Evolutionary conservation across 257 asterid species (phyloP).

Genomic region (Fraxinus cuspidata): DNA sequence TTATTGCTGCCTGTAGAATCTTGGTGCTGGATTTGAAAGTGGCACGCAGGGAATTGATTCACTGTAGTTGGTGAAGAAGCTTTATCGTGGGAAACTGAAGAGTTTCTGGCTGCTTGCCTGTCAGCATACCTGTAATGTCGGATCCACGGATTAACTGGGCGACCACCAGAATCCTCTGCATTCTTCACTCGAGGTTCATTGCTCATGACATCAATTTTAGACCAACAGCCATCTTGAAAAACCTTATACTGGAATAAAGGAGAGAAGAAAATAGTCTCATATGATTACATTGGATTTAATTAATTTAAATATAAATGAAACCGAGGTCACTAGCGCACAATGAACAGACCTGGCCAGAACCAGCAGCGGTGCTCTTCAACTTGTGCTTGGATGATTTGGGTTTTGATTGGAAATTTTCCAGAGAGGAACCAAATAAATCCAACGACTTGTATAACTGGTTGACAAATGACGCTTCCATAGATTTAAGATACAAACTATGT

Average conservation of each 20-base stretch:
- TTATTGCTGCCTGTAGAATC: slow-evolving; percentile 37
- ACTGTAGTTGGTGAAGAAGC: slow-evolving; percentile 17
- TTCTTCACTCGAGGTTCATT: slow-evolving; percentile 32
- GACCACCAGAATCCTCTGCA: slow-evolving; percentile 33
- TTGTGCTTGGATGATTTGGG: slow-evolving; percentile 37
- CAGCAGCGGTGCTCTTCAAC: slow-evolving; percentile 29
- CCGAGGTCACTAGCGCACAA: not conserved
- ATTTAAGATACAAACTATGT: slow-evolving; percentile 61
- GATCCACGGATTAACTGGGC: slow-evolving; percentile 53
- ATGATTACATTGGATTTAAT: not conserved
- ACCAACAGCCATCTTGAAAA: slow-evolving; percentile 59
- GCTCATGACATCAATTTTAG: slow-evolving; percentile 44
- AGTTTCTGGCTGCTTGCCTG: slow-evolving; percentile 32
- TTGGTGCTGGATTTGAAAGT: slow-evolving; percentile 24
- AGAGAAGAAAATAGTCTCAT: not conserved
- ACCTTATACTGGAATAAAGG: slow-evolving; percentile 52
- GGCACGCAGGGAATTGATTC: slow-evolving; percentile 16
- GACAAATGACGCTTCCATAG: slow-evolving; percentile 75
- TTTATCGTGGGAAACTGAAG: slow-evolving; percentile 26
- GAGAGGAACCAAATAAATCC: slow-evolving; percentile 40
- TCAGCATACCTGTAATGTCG: slow-evolving; percentile 43
- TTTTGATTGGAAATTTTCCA: slow-evolving; percentile 27
- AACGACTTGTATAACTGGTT: slow-evolving; percentile 54
- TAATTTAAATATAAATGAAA: not conserved
- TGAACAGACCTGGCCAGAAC: slow-evolving; percentile 56